Conservation (phyloP, 2,329 filamentous ascomycete genomes). For the Colletotrichum tofieldiae region DNA sequence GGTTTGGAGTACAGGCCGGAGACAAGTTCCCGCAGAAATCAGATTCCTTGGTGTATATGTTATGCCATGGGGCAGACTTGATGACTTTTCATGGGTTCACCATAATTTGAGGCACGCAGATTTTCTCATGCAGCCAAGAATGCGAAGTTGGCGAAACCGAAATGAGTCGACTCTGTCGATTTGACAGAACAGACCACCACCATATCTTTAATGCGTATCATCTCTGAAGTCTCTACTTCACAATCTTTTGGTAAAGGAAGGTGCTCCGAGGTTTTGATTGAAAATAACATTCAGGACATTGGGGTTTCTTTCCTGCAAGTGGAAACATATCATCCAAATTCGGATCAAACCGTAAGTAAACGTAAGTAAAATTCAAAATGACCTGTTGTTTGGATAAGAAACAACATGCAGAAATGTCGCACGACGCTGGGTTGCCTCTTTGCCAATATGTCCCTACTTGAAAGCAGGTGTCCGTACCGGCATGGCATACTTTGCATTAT, state of each 20-base stretch:
- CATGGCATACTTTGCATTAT: not conserved
- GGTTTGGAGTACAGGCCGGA: not conserved
- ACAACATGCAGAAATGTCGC: too few species aligned
- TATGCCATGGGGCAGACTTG: not conserved
- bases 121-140: slow-evolving; percentile 26
- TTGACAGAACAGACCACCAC: not conserved
- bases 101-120: not conserved
- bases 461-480: not conserved
- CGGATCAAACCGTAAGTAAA: too few species aligned
- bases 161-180: not conserved
- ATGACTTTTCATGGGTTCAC: not conserved
- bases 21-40: not conserved
- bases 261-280: too few species aligned
- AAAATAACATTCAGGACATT: too few species aligned
- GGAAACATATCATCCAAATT: too few species aligned
- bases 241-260: not conserved
- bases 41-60: not conserved
- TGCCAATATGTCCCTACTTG: not conserved
- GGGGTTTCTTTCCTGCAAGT: too few species aligned
- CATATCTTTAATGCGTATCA: not conserved
- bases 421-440: not conserved
- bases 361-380: too few species aligned
- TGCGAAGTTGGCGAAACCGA: not conserved
- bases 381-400: not conserved
- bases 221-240: not conserved